Evolutionary conservation across 768 basidiomycete genomes (phyloP).

Genomic region (Hericium coralloides): DNA sequence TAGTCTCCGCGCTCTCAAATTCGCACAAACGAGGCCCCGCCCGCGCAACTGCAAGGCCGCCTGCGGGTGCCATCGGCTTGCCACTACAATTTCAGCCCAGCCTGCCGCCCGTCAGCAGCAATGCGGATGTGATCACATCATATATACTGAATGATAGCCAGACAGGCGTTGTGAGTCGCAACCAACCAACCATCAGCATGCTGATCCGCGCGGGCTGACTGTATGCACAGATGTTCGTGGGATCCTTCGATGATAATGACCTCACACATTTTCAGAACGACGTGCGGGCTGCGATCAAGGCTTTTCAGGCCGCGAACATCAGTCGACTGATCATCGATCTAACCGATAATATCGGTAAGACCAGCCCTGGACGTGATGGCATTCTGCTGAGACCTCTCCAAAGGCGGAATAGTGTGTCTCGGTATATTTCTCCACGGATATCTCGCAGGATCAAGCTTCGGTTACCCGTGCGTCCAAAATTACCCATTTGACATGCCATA

Average conservation of each 20-base stretch:
- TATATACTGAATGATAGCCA: conserved; percentile 45
- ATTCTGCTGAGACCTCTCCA: background rate
- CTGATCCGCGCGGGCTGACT: background rate
- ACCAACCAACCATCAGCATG: background rate
- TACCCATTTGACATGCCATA: background rate
- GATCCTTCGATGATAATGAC: conserved; percentile 43
- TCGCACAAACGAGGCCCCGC: conserved; percentile 9
- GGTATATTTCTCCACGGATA: conserved; percentile 52
- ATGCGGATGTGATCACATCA: conserved; percentile 43
- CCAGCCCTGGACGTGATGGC: background rate
- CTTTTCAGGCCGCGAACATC: conserved; percentile 41
- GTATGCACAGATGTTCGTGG: conserved; percentile 43
- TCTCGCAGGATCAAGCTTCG: conserved; percentile 40
- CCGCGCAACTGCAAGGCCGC: conserved; percentile 32
- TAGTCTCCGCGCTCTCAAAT: background rate
- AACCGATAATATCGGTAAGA: conserved; percentile 53
- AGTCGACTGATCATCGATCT: conserved; percentile 47
- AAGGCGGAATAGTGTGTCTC: conserved; percentile 52
- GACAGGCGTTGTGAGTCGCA: conserved; percentile 46
- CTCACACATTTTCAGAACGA: conserved; percentile 45
- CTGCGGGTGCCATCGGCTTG: conserved; percentile 32
- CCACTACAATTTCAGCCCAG: conserved; percentile 41
- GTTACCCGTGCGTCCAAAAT: conserved; percentile 36
- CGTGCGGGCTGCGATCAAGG: conserved; percentile 32
- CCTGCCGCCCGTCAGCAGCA: conserved; percentile 35